Base-by-base conservation (phyloP, 164 flowering plant species). In the Vitis rotundifolia region DNA sequence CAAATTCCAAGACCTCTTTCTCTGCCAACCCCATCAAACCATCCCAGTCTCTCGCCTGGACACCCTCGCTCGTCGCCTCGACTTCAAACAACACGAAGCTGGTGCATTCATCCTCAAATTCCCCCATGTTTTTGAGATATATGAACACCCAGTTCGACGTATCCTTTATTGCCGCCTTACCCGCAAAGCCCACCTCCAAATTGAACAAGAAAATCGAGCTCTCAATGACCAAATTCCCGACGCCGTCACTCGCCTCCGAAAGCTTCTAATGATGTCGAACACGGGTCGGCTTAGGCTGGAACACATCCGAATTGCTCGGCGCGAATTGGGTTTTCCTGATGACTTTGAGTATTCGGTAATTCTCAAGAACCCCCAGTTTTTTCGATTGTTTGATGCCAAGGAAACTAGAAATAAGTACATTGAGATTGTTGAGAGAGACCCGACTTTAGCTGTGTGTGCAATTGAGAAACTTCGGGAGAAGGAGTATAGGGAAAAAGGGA, bases 81-180 rank as follows among this genome's bases (percentile, higher is more conserved):
- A 95, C 51, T 86, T 90, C 84, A 85, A 86, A 59, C 92, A 85
- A 61, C 73, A 75, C 76, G 93, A 96, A 68, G 84, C 94, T 1
- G 97, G 95, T 1, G 73, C 80, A 0, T 93, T 91, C 62, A n/a
- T 96, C 18, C 97, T 96, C 76, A 93, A 91, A 77, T 91, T 85
- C 76, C 99, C 99, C 8, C 94, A 87, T 68, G 83, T 96, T 44
- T 96, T 91, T 68, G 92, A 91, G 63, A 71, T 96, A 13, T 96
- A 84, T 67, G 97, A 93, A 50, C 98, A 96, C 82, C 99, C 98
- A 9, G 97, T 96, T 61, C 97, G 88, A 63, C 68, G 99, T 47
- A 82, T 91, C 49, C 84, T 93, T 51, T 96, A 81, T 69, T 85
- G 91, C 65, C 80, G 99, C 14, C 77, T 96, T 9, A 83, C 94